Percentiles rank a stretch among this genome's conserved stretches.
phyloP scores from a whole-genome alignment of 352 stramenopile genomes.

The Pilasporangium apinafurcum region DNA sequence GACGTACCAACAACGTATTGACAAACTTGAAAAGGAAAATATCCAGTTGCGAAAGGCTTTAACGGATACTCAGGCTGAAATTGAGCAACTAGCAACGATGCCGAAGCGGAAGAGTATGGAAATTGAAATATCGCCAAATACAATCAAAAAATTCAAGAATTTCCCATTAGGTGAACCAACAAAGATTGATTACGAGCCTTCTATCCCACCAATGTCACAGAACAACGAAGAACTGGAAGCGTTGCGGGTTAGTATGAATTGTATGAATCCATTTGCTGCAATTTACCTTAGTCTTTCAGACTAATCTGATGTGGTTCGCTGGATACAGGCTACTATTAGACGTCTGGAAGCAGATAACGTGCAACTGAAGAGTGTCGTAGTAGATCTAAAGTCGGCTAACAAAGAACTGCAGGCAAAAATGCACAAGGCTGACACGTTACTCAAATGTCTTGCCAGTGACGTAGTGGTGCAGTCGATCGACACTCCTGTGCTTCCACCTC shows the following conservation, averaged over 20 bases:
- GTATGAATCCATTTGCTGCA: neutral
- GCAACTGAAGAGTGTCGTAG: too few relatives aligned
- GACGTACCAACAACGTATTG: slow-evolving; percentile 53
- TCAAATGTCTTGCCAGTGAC: too few relatives aligned
- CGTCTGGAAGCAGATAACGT: neutral
- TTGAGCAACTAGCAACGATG: slow-evolving; percentile 10
- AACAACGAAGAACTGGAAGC: slow-evolving; percentile 9
- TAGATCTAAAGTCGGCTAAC: too few relatives aligned
- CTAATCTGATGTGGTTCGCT: neutral
- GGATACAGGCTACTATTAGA: neutral
- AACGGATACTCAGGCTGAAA: slow-evolving; percentile 16
- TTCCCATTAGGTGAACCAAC: slow-evolving; percentile 19
- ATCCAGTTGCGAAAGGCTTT: slow-evolving; percentile 27
- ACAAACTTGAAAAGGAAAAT: slow-evolving; percentile 52
- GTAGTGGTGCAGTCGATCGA: too few relatives aligned
- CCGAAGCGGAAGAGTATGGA: slow-evolving; percentile 34
- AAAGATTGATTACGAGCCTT: neutral
- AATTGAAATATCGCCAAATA: slow-evolving; percentile 23
- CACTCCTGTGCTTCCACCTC: too few relatives aligned
- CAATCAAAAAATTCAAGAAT: slow-evolving; percentile 36
- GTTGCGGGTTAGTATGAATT: slow-evolving; percentile 12
- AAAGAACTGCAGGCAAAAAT: too few relatives aligned
- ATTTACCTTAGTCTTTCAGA: too few relatives aligned
- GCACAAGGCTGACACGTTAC: too few relatives aligned
- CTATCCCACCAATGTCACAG: neutral